These are phyloP conservation scores for Boehmeria nivea DNA, from an alignment of 306 rosid genomes.

Conservation along the genomic window DNA sequence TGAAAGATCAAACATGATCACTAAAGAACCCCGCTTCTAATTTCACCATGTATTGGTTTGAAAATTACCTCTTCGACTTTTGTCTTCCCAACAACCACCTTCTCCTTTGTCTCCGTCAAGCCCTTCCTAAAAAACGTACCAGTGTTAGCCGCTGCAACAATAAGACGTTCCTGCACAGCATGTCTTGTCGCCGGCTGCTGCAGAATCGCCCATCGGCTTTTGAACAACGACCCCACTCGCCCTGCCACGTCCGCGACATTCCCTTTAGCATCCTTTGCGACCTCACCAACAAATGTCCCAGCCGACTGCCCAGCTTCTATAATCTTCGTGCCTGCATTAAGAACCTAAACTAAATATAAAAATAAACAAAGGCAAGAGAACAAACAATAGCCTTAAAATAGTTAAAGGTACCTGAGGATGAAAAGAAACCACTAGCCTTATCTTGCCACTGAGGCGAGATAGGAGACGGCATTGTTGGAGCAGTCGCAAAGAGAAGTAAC, in stretches of 20 bases:
- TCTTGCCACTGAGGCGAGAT: conserved; percentile 81
- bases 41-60: neutral
- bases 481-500: conserved; percentile 11
- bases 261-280: conserved; percentile 82
- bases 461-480: conserved; percentile 63
- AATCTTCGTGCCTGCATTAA: conserved; percentile 67
- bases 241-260: conserved; percentile 74
- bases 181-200: conserved; percentile 89
- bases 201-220: conserved; percentile 79
- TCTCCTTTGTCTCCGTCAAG: conserved; percentile 76
- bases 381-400: conserved; percentile 1
- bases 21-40: too few relatives aligned
- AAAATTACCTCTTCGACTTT: conserved; percentile 89
- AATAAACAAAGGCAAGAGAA: conserved; percentile 1
- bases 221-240: conserved; percentile 65
- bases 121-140: conserved; percentile 75
- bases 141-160: conserved; percentile 83
- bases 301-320: conserved; percentile 89
- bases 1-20: too few relatives aligned
- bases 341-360: conserved; percentile 11
- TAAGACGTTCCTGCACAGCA: conserved; percentile 84
- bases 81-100: conserved; percentile 71
- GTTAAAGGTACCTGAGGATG: conserved; percentile 66
- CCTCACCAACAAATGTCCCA: conserved; percentile 84
- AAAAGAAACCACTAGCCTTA: conserved; percentile 79